A percentile compares a stretch with the other conserved stretches of the same genome.
These are phyloP conservation scores for Stachybotrys echinatus DNA, from an alignment of 2,329 filamentous ascomycete species.

Conservation along the genomic window DNA sequence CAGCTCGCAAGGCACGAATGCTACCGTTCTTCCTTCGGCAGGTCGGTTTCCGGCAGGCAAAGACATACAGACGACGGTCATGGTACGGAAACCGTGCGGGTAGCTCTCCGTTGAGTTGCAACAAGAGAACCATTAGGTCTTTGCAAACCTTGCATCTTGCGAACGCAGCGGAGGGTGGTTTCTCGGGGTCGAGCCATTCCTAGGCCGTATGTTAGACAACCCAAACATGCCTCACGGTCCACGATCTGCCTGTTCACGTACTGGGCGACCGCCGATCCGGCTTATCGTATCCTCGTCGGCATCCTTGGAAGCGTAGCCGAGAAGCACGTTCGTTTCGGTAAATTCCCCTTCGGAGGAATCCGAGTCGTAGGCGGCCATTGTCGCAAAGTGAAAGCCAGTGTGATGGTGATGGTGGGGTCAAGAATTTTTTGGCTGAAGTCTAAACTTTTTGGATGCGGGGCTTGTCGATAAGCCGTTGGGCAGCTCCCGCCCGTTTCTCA, in stretches of 20 bases:
- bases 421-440: conserved; percentile 28
- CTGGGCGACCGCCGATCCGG: conserved; percentile 80
- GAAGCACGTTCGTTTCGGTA: conserved; percentile 78
- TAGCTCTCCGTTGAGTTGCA: conserved; percentile 88
- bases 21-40: conserved; percentile 82
- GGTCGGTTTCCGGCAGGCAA: conserved; percentile 70
- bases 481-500: no score
- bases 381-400: conserved; percentile 5
- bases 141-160: conserved; percentile 87
- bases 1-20: conserved; percentile 67
- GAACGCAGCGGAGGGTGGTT: conserved; percentile 67
- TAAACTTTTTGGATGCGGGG: conserved; percentile 21
- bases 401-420: conserved; percentile 30
- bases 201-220: no score
- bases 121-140: conserved; percentile 72
- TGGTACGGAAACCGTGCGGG: conserved; percentile 82
- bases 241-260: conserved; percentile 51
- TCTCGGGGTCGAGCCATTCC: conserved; percentile 77
- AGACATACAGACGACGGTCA: conserved; percentile 82
- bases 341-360: conserved; percentile 72
- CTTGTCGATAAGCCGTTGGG: conserved; percentile 15
- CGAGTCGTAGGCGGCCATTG: conserved; percentile 78
- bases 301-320: conserved; percentile 84
- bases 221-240: no score
- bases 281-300: conserved; percentile 77